Conservation (phyloP, 2,329 filamentous ascomycete genomes). For the Stemphylium lycopersici region DNA sequence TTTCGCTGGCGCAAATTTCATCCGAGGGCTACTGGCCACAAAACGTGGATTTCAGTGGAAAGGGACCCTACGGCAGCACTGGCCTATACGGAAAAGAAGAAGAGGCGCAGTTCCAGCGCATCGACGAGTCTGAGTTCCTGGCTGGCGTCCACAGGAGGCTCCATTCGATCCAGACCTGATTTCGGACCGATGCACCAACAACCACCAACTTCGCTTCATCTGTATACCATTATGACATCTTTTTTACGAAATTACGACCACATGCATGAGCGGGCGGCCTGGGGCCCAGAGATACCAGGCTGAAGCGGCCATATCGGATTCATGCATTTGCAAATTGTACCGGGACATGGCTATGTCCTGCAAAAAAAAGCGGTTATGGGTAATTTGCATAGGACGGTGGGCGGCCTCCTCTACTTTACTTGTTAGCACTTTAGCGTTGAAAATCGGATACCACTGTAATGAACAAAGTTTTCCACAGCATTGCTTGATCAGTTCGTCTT, state of each 20-base stretch:
- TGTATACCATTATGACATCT: slow-evolving; percentile 26
- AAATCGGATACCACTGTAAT: slow-evolving; percentile 15
- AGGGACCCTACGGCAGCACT: slow-evolving; percentile 58
- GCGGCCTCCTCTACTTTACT: slow-evolving; percentile 9
- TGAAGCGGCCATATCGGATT: slow-evolving; percentile 29
- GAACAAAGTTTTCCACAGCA: not conserved
- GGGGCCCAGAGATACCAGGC: slow-evolving; percentile 44
- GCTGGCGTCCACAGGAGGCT: slow-evolving; percentile 44
- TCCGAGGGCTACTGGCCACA: slow-evolving; percentile 52
- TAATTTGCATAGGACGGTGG: slow-evolving; percentile 20
- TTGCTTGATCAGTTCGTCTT: not conserved
- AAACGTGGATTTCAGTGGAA: slow-evolving; percentile 46
- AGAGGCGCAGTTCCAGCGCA: slow-evolving; percentile 50
- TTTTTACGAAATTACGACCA: slow-evolving; percentile 36
- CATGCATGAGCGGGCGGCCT: slow-evolving; percentile 41
- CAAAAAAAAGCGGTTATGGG: slow-evolving; percentile 17
- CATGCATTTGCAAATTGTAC: slow-evolving; percentile 26
- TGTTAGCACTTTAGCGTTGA: slow-evolving; percentile 29
- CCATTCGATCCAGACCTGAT: slow-evolving; percentile 47
- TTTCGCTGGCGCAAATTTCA: slow-evolving; percentile 51
- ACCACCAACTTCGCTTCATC: slow-evolving; percentile 25
- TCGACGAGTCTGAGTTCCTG: slow-evolving; percentile 49
- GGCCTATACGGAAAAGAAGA: slow-evolving; percentile 58
- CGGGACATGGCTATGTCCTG: slow-evolving; percentile 10
- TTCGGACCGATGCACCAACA: slow-evolving; percentile 20